Evolutionary conservation across 192 early-diverging fungal species (phyloP), one percentile per base, ranked within the genome.

Genomic region (Chytriomyces sp.): DNA sequence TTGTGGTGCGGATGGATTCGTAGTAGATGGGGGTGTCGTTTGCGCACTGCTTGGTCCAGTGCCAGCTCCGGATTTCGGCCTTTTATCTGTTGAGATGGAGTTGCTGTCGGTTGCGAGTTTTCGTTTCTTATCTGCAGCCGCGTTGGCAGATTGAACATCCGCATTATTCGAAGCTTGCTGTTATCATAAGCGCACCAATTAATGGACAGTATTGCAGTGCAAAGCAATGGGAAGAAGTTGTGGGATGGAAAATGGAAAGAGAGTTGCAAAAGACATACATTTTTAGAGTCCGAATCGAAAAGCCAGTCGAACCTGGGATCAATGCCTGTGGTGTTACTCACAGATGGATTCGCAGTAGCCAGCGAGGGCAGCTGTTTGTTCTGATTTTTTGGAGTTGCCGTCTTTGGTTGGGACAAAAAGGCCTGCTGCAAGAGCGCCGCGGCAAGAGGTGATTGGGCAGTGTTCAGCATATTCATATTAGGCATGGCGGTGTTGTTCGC

Each of bases 301-400:
- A 67, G 28, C 66, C 66, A 67, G 45, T 67, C 66, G 13, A 46
- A 67, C 11, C 8, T 16, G 6, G 35, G 11, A 23, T 67, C 66
- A 16, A 67, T 16, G 18, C 66, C 66, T 18, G 66, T 67, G 8
- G 28, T 47, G 3, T 57, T 57, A 20, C 20, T 57, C 16, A 57
- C 53, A 57, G 53, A n/a, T 57, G 16, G 16, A 13, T 57, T 57
- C 16, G 16, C 20, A 20, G 13, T 57, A 20, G 20, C 16, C 53
- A n/a, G 53, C 20, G 13, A 20, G 20, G 53, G 13, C 13, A 57
- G 13, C 20, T 57, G 53, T 20, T 57, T 57, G 16, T 13, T 20
- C 53, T 57, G 53, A 57, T 57, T 57, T 20, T n/a, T 20, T 13
- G 53, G 16, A 13, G 20, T 57, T 13, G 53, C 53, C 53, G 13